Evolutionary conservation across 164 flowering plant species (phyloP).

Genomic region (Kalanchoe fedtschenkoi): DNA sequence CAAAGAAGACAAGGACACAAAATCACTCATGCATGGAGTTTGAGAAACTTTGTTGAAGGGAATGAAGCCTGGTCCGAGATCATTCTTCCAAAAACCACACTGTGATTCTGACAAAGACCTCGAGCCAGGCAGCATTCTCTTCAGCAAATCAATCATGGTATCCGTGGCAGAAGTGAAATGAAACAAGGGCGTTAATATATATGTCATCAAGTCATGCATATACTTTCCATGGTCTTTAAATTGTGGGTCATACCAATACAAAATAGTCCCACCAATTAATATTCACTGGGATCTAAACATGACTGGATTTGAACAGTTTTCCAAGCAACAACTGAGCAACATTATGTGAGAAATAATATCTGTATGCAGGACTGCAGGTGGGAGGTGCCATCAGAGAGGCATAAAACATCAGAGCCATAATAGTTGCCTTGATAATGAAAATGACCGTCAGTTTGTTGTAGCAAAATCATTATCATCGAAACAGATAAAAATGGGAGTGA

Average conservation of each 20-base stretch:
- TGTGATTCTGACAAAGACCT: conserved; percentile 18
- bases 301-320: not conserved
- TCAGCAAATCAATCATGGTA: conserved; percentile 22
- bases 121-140: conserved; percentile 60
- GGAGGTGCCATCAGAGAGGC: not conserved
- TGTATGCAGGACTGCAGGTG: not conserved
- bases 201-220: conserved; percentile 23
- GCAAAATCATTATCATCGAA: not conserved
- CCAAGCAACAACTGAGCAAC: not conserved
- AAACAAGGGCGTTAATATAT: conserved; percentile 10
- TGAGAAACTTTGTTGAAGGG: conserved; percentile 19
- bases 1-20: not conserved
- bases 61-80: conserved; percentile 92
- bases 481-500: not conserved
- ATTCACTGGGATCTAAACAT: not conserved
- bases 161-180: conserved; percentile 9
- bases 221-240: conserved; percentile 5
- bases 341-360: not conserved
- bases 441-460: not conserved
- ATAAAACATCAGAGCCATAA: not conserved
- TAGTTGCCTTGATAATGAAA: not conserved
- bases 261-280: not conserved
- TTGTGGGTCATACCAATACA: not conserved
- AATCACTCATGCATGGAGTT: not conserved
- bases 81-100: conserved; percentile 15